Evolutionary conservation across 1,139 yeast genomes (phyloP), one percentile per base, ranked within the genome.

Genomic region (Yamadazyma sp.): DNA sequence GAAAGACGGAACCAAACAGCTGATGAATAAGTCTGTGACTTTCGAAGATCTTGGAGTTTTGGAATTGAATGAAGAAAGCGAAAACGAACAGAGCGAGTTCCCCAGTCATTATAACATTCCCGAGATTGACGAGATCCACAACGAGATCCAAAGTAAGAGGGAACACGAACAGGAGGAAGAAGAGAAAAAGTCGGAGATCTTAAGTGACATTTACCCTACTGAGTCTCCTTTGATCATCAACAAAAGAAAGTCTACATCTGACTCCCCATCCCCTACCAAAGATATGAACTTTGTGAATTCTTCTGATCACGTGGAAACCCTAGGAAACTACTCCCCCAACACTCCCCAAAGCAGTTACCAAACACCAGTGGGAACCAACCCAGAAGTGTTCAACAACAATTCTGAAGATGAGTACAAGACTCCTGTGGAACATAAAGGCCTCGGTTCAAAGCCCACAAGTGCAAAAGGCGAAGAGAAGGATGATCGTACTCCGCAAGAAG

Each of bases 131-230:
- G 49, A 33, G 33, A 42, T 38, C 14, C 43, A 40, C 20, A 35
- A 36, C 14, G 46, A 43, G 31, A 39, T 42, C 28, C 24, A 35
- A 8, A 22, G 10, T 7, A 28, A 20, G 22, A 20, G 22, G 8
- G n/a, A n/a, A n/a, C 5, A n/a, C 9, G 10, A 23, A 10, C 31
- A 25, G 26, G 32, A 23, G n/a, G 39, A 58, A 3, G 65, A 65
- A 16, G 64, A 59, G 7, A 58, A 55, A 40, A 50, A 53, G 8
- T 55, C 66, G 4, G 81, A 75, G 41, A 66, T 69, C 1, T 52
- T 73, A 25, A 72, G 78, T 47, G 80, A 75, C 38, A 52, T 67
- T 1, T 70, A 57, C 39, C 66, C 73, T 2, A 51, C 50, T 15
- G 73, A 64, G 31, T 54, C 62, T 2, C 78, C 77, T 1, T 57